Evolutionary conservation across 192 early-diverging fungal species (phyloP).

Genomic region (Neocallimastix lanati): DNA sequence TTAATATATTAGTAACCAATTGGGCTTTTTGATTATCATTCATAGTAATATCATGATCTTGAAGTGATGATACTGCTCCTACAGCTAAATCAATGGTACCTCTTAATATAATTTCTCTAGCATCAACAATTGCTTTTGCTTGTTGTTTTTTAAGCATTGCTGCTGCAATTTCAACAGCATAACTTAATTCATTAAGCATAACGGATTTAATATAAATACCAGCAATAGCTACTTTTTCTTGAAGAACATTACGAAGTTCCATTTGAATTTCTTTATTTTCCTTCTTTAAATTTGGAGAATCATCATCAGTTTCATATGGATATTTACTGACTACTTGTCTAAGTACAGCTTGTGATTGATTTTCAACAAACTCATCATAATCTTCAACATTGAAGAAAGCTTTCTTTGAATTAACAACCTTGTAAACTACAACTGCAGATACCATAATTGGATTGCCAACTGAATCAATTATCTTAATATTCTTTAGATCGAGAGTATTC

Average conservation of each 20-base stretch:
- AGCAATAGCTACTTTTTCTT: not conserved
- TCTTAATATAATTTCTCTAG: not conserved
- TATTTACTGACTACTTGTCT: too few species aligned
- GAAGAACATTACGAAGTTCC: not conserved
- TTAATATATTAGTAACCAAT: not conserved
- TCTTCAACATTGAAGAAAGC: too few species aligned
- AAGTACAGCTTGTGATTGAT: too few species aligned
- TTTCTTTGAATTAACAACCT: too few species aligned
- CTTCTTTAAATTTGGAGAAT: not conserved
- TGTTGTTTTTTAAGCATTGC: not conserved
- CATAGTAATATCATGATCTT: not conserved
- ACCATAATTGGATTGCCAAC: too few species aligned
- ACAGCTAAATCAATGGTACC: not conserved
- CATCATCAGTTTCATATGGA: not conserved
- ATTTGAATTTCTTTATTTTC: not conserved
- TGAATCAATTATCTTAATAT: too few species aligned
- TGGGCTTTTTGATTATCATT: not conserved
- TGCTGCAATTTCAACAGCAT: not conserved
- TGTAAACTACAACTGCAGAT: too few species aligned
- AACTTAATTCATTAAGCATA: not conserved
- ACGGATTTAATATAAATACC: not conserved
- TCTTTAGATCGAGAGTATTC: too few species aligned
- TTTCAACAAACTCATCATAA: too few species aligned
- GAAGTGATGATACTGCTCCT: not conserved
- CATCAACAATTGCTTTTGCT: not conserved